Base-by-base conservation (phyloP, 2,329 filamentous ascomycete genomes). In the Diplocarpon rosae region DNA sequence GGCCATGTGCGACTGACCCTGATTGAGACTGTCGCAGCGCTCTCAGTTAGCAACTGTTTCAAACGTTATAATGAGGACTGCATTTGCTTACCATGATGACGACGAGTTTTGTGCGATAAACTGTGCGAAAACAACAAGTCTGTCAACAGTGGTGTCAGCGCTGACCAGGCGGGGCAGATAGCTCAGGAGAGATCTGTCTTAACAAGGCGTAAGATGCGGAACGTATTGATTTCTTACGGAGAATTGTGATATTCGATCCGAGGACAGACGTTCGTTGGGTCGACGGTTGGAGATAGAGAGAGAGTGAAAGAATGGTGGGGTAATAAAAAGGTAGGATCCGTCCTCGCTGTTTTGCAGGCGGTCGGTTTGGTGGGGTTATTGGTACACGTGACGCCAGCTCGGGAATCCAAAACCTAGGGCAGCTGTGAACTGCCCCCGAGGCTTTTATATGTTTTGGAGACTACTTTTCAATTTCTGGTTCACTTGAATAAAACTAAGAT, bases 1-100 rank as follows among this genome's bases (percentile, higher is more conserved):
- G 45, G 46, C 43, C 54, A 51, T 43, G 44, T 24, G 48, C 56
- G 30, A 77, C 74, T 65, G 70, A 81, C 77, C 77, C 77, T 65
- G 77, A 80, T 75, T 79, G 74, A 78, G 77, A 80, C 77, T 81
- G 37, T 37, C 24, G 27, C 39, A 15, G 38, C 15, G 29, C 31
- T 27, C 42, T 32, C 41, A 16, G 29, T 59, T 49, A 59, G 55
- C 29, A 50, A 39, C 28, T 13, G 7, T 2, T 39, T 28, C 15
- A 6, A 11, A 20, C 34, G 10, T 14, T 38, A 28, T 27, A 40
- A 9, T 42, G 15, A 42, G 28, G 28, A 9, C 7, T 27, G 16
- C 3, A 17, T 2, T 27, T 20, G 33, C 50, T 43, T 45, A 52
- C 52, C 52, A 54, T 54, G 48, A 47, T 52, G 37, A 11, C 16